Evolutionary conservation across 495 filamentous ascomycete species (phyloP).

Genomic region (Podospora tetraspora): DNA sequence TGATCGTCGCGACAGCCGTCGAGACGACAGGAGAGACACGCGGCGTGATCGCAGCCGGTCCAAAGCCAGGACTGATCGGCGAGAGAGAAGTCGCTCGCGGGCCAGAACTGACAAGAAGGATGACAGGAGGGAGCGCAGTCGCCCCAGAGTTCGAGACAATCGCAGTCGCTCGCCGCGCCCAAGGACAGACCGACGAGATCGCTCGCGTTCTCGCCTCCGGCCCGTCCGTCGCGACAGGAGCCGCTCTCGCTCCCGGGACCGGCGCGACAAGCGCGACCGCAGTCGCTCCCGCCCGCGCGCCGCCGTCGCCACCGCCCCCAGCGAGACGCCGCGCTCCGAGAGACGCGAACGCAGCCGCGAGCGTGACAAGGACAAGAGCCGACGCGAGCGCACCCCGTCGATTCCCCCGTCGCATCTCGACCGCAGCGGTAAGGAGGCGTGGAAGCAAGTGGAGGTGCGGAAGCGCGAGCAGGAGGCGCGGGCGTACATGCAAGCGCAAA

Average conservation of each 20-base stretch:
- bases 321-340: constrained; percentile 17
- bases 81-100: constrained; percentile 30
- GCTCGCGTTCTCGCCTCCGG: constrained; percentile 25
- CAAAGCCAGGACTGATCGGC: constrained; percentile 24
- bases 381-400: constrained; percentile 34
- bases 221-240: constrained; percentile 23
- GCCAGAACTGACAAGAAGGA: constrained; percentile 28
- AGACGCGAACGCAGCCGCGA: constrained; percentile 25
- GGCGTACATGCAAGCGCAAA: constrained; percentile 49
- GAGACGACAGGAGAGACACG: constrained; percentile 20
- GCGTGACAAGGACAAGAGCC: constrained; percentile 16
- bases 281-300: constrained; percentile 25
- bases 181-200: constrained; percentile 26
- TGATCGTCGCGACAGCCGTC: constrained; percentile 23
- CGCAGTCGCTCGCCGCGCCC: constrained; percentile 28
- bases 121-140: constrained; percentile 32
- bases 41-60: constrained; percentile 29
- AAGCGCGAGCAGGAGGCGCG: constrained; percentile 55
- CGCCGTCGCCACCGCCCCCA: constrained; percentile 10
- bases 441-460: constrained; percentile 51
- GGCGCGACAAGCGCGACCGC: constrained; percentile 26
- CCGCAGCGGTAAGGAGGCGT: constrained; percentile 36
- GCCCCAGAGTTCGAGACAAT: constrained; percentile 29
- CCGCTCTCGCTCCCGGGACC: constrained; percentile 22
- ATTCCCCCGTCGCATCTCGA: constrained; percentile 29